Base-by-base conservation (phyloP, 2,329 filamentous ascomycete species). In the Davidsoniella australis region DNA sequence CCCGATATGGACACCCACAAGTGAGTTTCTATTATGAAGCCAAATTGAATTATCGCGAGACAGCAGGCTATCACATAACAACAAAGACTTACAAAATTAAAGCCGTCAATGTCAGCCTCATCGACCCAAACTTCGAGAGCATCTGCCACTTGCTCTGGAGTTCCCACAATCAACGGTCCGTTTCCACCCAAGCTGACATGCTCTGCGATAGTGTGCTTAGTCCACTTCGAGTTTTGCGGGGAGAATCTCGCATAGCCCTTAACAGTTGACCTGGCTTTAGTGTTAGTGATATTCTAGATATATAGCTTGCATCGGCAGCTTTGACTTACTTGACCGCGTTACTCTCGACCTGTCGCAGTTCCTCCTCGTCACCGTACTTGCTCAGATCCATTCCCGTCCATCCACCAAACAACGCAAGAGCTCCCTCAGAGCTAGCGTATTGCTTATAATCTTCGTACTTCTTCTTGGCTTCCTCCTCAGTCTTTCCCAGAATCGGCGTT, bases 81-180 rank as follows among this genome's bases (percentile, higher is more conserved):
- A 10, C 29, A 33, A 33, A 33, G n/a, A 46, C 44, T 46, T 48
- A 48, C 78, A 59, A 85, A 71, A 58, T 86, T 86, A 62, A 86
- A 86, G 0, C 81, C 81, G 58, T 85, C 81, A 1, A 85, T 72
- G 55, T 83, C 81, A 0, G 77, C 79, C 59, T 83, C 80, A 5
- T 66, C 58, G 0, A 84, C 66, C 80, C 81, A 85, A 0, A 66
- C 62, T 61, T 85, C 77, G 50, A 86, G 67, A 41, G 72, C 70
- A 58, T 85, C 80, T 0, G 78, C 81, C 1, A 85, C 78, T 55
- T 76, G 72, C 14, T 68, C 60, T 0, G 80, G 66, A 0, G 77
- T 83, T 0, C 82, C 81, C 0, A 85, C 75, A 2, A 78, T 61
- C 0, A 77, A 70, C 0, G 78, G 74, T 0, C 80, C 78, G 16